These are phyloP conservation scores for Cyclotella sp. DNA, from an alignment of 108 stramenopile species.

Conservation along the genomic window DNA sequence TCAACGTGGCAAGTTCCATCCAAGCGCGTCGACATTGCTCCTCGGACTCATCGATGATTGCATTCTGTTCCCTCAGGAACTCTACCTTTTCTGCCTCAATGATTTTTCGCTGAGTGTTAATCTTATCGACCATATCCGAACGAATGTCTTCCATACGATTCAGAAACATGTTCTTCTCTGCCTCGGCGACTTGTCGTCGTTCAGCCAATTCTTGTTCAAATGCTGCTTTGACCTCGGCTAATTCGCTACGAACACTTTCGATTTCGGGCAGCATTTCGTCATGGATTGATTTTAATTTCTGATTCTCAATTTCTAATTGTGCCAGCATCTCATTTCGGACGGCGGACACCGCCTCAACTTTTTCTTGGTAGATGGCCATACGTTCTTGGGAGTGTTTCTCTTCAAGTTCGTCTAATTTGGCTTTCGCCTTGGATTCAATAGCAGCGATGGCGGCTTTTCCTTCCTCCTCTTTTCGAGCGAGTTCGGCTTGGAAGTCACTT, in stretches of 20 bases:
- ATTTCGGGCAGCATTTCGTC: conserved; percentile 33
- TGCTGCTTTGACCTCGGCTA: conserved; percentile 31
- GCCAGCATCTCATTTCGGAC: conserved; percentile 34
- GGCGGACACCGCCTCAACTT: conserved; percentile 33
- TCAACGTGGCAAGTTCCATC: conserved; percentile 38
- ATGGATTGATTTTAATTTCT: conserved; percentile 31
- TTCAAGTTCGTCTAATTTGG: conserved; percentile 31
- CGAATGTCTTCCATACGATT: conserved; percentile 37
- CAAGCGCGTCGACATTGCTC: conserved; percentile 42
- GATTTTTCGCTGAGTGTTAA: conserved; percentile 18
- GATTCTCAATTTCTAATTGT: conserved; percentile 38
- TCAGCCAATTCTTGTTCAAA: conserved; percentile 38
- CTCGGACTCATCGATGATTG: conserved; percentile 30
- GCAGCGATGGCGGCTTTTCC: conserved; percentile 24
- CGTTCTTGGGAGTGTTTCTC: conserved; percentile 42
- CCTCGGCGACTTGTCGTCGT: conserved; percentile 24
- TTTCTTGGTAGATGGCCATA: conserved; percentile 40
- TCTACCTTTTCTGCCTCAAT: conserved; percentile 17
- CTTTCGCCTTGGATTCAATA: conserved; percentile 31
- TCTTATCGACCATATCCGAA: conserved; percentile 33
- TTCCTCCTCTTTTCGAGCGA: conserved; percentile 17
- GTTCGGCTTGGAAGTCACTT: conserved; percentile 18
- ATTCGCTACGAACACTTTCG: conserved; percentile 26
- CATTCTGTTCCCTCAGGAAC: conserved; percentile 30
- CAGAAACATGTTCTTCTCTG: conserved; percentile 30